Evolutionary conservation across 1,139 yeast species (phyloP), one percentile per base, ranked within the genome.

Genomic region (Kluyveromyces sp.): DNA sequence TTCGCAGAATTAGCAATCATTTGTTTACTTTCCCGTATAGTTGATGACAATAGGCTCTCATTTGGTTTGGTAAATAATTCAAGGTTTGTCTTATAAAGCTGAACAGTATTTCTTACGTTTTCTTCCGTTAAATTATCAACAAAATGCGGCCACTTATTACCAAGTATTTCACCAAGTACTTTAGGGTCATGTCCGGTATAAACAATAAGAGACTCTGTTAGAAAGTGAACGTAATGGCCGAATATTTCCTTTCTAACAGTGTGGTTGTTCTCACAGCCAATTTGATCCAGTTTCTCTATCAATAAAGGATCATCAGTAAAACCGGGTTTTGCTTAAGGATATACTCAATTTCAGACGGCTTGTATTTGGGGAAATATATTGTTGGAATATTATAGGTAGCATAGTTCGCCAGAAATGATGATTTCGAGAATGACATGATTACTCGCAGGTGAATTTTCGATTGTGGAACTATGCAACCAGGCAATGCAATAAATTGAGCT

Each of bases 141-240:
- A 46, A 57, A 63, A 2, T 42, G 33, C 1, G 49, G 51, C 67
- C 67, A 63, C 48, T 63, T 63, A 34, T 55, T 52, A 43, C 59
- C 63, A n/a, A 61, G 52, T 40, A 63, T 44, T 38, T 61, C 65
- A 42, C 50, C 53, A 31, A 63, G 45, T 3, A 61, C 55, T 10
- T 47, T 47, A 2, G 63, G 43, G 44, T 62, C 54, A 42, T 60
- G 61, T 4, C 67, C 67, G 2, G 66, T 60, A 43, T 63, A 63
- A 26, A 62, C 55, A 44, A 58, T 59, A 41, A 63, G 60, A 2
- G 65, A 50, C 42, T 63, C 65, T 10, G 59, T 53, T 4, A 63
- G 58, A 36, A 63, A 47, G 37, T 53, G 54, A 35, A 63, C 57
- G 41, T 59, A 63, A 45, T 59, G 56, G 27, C 49, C 54, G 3